phyloP scores from a whole-genome alignment of 2,329 filamentous ascomycete genomes.

The Stenocarpella maydis region DNA sequence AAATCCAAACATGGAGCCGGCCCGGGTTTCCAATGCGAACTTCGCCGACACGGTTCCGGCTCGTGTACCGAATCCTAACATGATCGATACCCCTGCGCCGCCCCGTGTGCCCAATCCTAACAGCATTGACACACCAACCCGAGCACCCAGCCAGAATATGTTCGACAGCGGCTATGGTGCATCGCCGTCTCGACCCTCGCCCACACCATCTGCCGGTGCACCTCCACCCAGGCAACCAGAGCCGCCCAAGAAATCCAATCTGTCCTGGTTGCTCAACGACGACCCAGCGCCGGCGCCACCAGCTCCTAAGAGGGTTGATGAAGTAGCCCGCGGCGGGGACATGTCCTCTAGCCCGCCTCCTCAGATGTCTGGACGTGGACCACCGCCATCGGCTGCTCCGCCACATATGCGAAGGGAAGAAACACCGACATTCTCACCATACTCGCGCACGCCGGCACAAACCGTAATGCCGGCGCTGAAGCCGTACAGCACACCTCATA shows the following conservation, averaged over 20 bases:
- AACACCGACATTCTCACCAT: conserved; percentile 54
- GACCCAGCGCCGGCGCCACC: conserved; percentile 56
- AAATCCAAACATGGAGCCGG: conserved; percentile 29
- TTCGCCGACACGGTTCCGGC: conserved; percentile 18
- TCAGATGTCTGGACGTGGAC: conserved; percentile 53
- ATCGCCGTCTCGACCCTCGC: conserved; percentile 40
- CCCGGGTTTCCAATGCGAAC: conserved; percentile 30
- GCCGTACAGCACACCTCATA: conserved; percentile 51
- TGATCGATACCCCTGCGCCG: conserved; percentile 26
- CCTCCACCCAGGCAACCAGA: conserved; percentile 54
- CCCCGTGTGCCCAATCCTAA: conserved; percentile 34
- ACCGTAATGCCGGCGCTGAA: conserved; percentile 65
- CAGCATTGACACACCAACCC: conserved; percentile 31
- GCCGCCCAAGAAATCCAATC: conserved; percentile 65
- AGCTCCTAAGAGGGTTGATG: conserved; percentile 58
- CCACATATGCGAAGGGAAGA: conserved; percentile 60
- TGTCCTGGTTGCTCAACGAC: conserved; percentile 71
- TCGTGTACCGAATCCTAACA: conserved; percentile 32
- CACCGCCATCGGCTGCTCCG: conserved; percentile 50
- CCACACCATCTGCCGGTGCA: conserved; percentile 50
- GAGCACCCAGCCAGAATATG: conserved; percentile 38
- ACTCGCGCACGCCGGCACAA: conserved; percentile 50
- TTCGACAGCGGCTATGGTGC: conserved; percentile 33
- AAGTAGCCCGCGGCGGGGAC: conserved; percentile 52
- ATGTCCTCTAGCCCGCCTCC: conserved; percentile 62